Percentiles rank a stretch among this genome's conserved stretches.
phyloP scores from a whole-genome alignment of 192 early-diverging fungal genomes.

The Coemansia sp. region DNA sequence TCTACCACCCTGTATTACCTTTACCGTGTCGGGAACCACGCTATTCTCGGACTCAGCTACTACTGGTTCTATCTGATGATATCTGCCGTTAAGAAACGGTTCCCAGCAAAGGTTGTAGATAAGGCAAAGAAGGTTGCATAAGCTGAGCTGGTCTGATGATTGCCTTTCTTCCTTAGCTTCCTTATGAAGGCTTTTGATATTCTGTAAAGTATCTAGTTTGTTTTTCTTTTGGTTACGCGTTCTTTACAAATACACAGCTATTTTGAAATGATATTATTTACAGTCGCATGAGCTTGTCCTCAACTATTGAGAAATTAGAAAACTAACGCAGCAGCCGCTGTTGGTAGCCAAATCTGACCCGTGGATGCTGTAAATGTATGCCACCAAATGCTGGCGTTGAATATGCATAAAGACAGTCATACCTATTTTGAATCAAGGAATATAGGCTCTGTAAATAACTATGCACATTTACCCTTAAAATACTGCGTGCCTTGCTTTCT shows the following conservation, averaged over 20 bases:
- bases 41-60: constrained; percentile 46
- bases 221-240: not conserved
- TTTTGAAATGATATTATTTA: too few species aligned
- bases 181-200: not conserved
- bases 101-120: constrained; percentile 19
- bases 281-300: too few species aligned
- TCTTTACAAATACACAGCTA: constrained; percentile 3
- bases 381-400: too few species aligned
- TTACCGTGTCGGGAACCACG: constrained; percentile 44
- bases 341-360: too few species aligned
- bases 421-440: too few species aligned
- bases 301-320: too few species aligned
- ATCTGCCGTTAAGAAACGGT: constrained; percentile 39
- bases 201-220: not conserved
- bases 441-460: too few species aligned
- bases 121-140: constrained; percentile 13
- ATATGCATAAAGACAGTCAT: too few species aligned
- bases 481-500: too few species aligned
- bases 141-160: not conserved
- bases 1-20: constrained; percentile 40
- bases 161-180: not conserved
- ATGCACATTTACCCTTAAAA: not conserved
- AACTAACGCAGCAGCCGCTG: too few species aligned
- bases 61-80: constrained; percentile 58
- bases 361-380: too few species aligned